Evolutionary conservation across 2,329 filamentous ascomycete genomes (phyloP).

Genomic region (Aurifilum marmelostoma): DNA sequence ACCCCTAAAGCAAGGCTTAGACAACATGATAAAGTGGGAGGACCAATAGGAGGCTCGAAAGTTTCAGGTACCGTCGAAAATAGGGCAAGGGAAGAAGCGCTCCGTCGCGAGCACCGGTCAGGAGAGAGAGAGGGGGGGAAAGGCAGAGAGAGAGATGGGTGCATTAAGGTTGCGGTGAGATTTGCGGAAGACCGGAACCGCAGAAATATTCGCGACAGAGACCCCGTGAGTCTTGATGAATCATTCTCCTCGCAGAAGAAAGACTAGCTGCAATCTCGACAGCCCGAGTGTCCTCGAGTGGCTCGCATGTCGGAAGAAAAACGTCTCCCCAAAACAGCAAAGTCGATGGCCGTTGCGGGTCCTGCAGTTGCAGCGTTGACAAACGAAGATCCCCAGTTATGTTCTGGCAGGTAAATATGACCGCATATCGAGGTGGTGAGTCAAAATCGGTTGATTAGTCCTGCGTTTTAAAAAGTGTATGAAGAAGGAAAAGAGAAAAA

Average conservation of each 20-base stretch:
- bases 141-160: not conserved
- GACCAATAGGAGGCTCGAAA: not conserved
- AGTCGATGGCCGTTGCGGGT: constrained; percentile 12
- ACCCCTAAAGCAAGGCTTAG: constrained; percentile 1
- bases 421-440: constrained; percentile 54
- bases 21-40: not conserved
- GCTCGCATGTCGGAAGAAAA: constrained; percentile 22
- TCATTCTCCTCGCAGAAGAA: not conserved
- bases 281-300: no score
- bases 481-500: constrained; percentile 28
- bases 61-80: constrained; percentile 8
- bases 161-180: constrained; percentile 2
- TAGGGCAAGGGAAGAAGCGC: constrained; percentile 5
- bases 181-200: constrained; percentile 22
- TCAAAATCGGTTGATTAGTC: constrained; percentile 64
- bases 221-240: not conserved
- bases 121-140: not conserved
- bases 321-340: constrained; percentile 25
- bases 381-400: constrained; percentile 36
- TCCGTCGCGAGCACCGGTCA: not conserved
- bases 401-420: constrained; percentile 65
- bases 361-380: constrained; percentile 29
- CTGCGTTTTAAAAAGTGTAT: constrained; percentile 56
- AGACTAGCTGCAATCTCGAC: no score
- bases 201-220: not conserved